Percentiles rank a stretch among this genome's conserved stretches.
phyloP scores from a whole-genome alignment of 768 basidiomycete genomes.

The Mycena vulgaris region DNA sequence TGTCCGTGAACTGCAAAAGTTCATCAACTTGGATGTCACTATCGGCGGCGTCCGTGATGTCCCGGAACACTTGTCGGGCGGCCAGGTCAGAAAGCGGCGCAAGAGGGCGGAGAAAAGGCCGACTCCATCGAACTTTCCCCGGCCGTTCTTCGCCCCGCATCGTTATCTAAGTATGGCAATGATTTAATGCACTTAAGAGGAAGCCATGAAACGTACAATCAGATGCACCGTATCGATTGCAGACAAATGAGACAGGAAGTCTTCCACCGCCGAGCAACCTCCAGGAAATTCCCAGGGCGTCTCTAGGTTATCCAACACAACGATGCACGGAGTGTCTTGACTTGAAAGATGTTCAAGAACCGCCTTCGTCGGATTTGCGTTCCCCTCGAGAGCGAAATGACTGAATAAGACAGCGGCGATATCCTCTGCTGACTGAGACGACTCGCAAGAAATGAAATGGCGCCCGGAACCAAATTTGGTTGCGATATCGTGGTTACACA shows the following conservation, averaged over 20 bases:
- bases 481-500: too few species aligned
- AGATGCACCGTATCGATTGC: neutral
- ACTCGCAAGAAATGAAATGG: too few species aligned
- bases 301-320: conserved; percentile 14
- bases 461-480: too few species aligned
- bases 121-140: conserved; percentile 8
- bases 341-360: too few species aligned
- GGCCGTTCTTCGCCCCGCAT: conserved; percentile 1
- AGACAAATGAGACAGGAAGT: too few species aligned
- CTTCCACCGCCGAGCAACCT: neutral
- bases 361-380: too few species aligned
- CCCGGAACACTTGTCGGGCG: neutral
- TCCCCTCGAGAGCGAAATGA: too few species aligned
- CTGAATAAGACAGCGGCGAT: too few species aligned
- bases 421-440: too few species aligned
- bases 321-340: too few species aligned
- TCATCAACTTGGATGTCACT: neutral
- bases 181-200: neutral
- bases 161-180: conserved; percentile 7
- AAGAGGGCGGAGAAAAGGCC: conserved; percentile 3
- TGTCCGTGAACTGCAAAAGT: neutral
- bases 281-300: neutral
- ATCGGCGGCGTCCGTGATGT: neutral
- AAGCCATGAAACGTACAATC: neutral
- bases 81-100: neutral